Base-by-base conservation (phyloP, 306 rosid genomes). In the Trifolium subterraneum region DNA sequence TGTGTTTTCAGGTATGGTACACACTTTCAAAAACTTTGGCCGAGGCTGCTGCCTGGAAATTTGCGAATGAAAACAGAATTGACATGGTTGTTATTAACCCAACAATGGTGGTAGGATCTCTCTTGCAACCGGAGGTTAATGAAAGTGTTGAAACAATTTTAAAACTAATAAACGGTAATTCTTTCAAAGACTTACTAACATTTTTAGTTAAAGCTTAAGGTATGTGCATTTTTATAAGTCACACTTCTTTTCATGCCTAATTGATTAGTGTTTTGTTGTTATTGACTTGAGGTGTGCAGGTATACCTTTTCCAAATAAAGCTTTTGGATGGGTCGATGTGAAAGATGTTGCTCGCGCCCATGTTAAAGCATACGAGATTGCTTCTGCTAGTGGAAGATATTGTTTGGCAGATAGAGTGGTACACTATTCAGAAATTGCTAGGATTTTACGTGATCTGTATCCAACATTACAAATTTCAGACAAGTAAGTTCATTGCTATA, bases 31-130 rank as follows among this genome's bases (percentile, higher is more conserved):
- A 93, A 86, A 86, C 96, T 62, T 82, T 93, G 82, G 97, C 97
- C 29, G 98, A 93, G 85, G 93, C 86, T 8, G 88, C 89, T 81
- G 98, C 93, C 72, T 91, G 98, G 96, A 88, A 88, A 78, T 91
- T 93, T 77, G 92, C 36, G 7, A 88, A 84, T 22, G 90, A 91
- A 80, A 88, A 93, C 61, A 86, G 56, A 18, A 84, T 90, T 73
- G 97, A 93, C 83, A 74, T 90, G 90, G 88, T 93, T 81, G 42
- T 71, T 42, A 74, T 93, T 59, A 86, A 86, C 79, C 97, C 98
- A 54, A 70, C 87, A 45, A 78, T 89, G 89, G 97, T 91, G 72
- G 66, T 82, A 2, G 98, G 97, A 59, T 90, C 96, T 79, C 86
- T 93, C 56, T 85, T 93, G 73, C 98, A 89, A 83, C 86, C 90